Evolutionary conservation across 352 stramenopile species (phyloP).

Genomic region (Hyaloperonospora arabidopsidis): DNA sequence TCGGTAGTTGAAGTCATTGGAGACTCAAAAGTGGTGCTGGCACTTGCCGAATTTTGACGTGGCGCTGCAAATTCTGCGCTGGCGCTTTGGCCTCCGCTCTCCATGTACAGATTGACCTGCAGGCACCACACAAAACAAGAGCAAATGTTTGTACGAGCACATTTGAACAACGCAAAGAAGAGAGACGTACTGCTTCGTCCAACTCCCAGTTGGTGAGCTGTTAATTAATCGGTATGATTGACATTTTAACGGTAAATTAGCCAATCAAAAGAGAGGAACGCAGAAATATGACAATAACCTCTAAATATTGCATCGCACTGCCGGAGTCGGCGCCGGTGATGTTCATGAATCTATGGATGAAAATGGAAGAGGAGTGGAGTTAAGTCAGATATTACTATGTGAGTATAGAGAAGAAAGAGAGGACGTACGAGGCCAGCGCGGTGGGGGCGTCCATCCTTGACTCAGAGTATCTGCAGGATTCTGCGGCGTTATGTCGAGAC

Average conservation of each 20-base stretch:
- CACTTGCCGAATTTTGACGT: slow-evolving; percentile 1
- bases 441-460: too few relatives aligned
- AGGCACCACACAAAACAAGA: neutral
- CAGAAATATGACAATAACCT: slow-evolving; percentile 28
- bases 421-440: too few relatives aligned
- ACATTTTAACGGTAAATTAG: slow-evolving; percentile 7
- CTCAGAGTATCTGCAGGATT: too few relatives aligned
- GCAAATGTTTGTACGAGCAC: neutral
- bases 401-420: too few relatives aligned
- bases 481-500: too few relatives aligned
- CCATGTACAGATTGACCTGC: slow-evolving; percentile 80
- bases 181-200: slow-evolving; percentile 46
- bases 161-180: neutral
- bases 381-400: too few relatives aligned
- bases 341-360: slow-evolving; percentile 67
- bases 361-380: neutral
- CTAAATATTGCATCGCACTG: slow-evolving; percentile 65
- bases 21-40: slow-evolving; percentile 3
- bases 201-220: slow-evolving; percentile 75
- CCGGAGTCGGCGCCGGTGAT: slow-evolving; percentile 67
- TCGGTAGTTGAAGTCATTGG: slow-evolving; percentile 6
- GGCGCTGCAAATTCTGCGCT: slow-evolving; percentile 13
- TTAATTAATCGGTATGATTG: slow-evolving; percentile 2
- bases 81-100: slow-evolving; percentile 43
- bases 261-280: slow-evolving; percentile 4